Evolutionary conservation across 768 basidiomycete species (phyloP), one percentile per base, ranked within the genome.

Genomic region (Russula sp.): DNA sequence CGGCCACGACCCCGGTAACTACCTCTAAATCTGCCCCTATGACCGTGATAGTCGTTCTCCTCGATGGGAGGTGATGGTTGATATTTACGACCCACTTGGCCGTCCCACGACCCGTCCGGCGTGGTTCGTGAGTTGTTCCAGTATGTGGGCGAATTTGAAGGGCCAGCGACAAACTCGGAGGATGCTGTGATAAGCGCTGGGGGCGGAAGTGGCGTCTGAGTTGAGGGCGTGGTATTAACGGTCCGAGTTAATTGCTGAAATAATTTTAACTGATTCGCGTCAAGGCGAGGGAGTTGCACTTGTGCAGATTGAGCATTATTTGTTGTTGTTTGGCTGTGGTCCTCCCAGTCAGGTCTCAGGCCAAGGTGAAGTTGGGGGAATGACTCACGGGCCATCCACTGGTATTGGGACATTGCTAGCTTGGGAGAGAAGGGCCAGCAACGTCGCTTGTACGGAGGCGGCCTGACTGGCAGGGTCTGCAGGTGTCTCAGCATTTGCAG

Each of bases 211-310:
- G 50, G 32, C 16, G 52, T 42, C 38, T 48, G 56, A 52, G 41
- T 43, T 36, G 47, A 46, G 39, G 56, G 47, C 16, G 38, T 1
- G 18, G 50, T 52, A 57, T 51, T 63, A 45, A 85, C 81, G 68
- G 81, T 81, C 68, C 84, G 83, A 56, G 88, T 79, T 71, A 92
- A 79, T 70, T 90, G 89, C 70, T 90, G 88, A 68, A 93, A 76
- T 66, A 89, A 76, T 51, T 86, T 84, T 58, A 92, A 75, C 70
- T 87, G 87, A 63, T 77, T 74, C 55, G 80, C 73, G 64, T 82
- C 81, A 68, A 82, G 68, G 54, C 74, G 74, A 39, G 70, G 67
- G 10, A 59, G 60, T 51, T 73, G 74, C 59, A 74, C 64, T 56
- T 71, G 55, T 35, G 75, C 69, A 45, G 73, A 64, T n/a, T 64